A percentile compares a stretch with the other conserved stretches of the same genome.
phyloP scores from a whole-genome alignment of 805 yeast species.

The Zygosaccharomyces kombuchaensis region DNA sequence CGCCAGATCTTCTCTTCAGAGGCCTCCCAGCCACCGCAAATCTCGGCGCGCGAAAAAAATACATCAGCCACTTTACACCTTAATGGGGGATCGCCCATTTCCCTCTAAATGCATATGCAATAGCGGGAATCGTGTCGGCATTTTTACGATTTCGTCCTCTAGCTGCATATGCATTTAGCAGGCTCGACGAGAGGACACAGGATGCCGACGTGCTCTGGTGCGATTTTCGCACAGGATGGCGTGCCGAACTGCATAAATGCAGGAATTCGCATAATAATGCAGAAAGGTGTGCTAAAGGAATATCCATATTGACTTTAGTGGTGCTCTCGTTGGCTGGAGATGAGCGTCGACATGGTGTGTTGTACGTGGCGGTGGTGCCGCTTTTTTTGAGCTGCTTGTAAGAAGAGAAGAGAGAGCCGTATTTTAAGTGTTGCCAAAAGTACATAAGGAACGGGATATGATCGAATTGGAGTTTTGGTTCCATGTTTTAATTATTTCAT shows the following conservation, averaged over 20 bases:
- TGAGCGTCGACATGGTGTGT: background rate
- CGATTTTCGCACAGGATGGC: background rate
- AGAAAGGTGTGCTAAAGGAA: background rate
- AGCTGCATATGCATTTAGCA: slow-evolving; percentile 15
- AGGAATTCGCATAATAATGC: too few species aligned
- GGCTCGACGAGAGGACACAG: background rate
- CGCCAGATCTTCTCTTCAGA: too few species aligned
- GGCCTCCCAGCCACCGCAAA: too few species aligned
- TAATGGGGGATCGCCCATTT: background rate
- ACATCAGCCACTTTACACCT: too few species aligned
- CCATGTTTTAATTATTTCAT: background rate
- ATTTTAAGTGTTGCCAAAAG: background rate
- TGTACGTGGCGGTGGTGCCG: background rate
- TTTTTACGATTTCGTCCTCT: slow-evolving; percentile 3
- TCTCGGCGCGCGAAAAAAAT: too few species aligned
- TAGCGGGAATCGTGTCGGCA: background rate
- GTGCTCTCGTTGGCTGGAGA: too few species aligned
- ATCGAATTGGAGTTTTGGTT: background rate
- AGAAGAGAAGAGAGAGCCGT: background rate
- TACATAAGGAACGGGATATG: background rate
- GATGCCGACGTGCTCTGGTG: background rate
- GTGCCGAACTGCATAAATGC: background rate
- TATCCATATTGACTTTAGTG: background rate
- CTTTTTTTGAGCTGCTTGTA: background rate
- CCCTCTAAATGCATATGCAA: slow-evolving; percentile 4